Evolutionary conservation across 1,139 yeast genomes (phyloP), one percentile per base, ranked within the genome.

Genomic region (Martiniozyma asiatica): DNA sequence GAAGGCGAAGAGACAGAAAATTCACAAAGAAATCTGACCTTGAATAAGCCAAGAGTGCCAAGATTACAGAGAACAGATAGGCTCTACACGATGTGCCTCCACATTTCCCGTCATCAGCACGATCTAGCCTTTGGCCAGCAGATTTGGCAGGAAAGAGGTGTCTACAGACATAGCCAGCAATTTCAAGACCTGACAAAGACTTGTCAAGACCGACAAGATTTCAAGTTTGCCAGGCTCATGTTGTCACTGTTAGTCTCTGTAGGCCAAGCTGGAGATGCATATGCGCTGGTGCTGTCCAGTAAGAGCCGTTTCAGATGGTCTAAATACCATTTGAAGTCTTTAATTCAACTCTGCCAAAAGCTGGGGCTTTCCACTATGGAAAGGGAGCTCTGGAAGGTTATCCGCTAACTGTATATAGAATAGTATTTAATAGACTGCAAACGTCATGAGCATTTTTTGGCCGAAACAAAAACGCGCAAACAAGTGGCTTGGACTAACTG

Each of bases 141-240:
- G 22, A 61, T 79, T 2, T 82, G 95, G 94, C 53, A 56, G 2
- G 93, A 80, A 47, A 65, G 95, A 46, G 96, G 95, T 3, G 41
- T 51, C 24, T 82, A 64, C 55, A 62, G 96, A 29, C 73, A 72
- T 36, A 63, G 81, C 0, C 28, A 36, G 0, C 41, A 42, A 1
- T 81, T 74, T 56, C 65, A 59, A 34, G 33, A 40, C 1, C 41
- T 73, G 20, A 34, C 60, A 1, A 45, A 58, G 8, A 42, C 38
- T 1, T 52, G 51, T 21, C 73, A 72, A 41, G 65, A 65, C 26
- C 43, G 51, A 8, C 54, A 61, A 1, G 95, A 85, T 49, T 77
- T 75, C 51, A 61, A 61, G 36, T 79, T 80, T 58, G 92, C 93
- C 2, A 55, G 65, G 22, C 59, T 66, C 9, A 73, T 80, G 77